A percentile compares a stretch with the other conserved stretches of the same genome.
phyloP scores from a whole-genome alignment of 768 basidiomycete genomes.

The Agaricus sinodeliciosus region DNA sequence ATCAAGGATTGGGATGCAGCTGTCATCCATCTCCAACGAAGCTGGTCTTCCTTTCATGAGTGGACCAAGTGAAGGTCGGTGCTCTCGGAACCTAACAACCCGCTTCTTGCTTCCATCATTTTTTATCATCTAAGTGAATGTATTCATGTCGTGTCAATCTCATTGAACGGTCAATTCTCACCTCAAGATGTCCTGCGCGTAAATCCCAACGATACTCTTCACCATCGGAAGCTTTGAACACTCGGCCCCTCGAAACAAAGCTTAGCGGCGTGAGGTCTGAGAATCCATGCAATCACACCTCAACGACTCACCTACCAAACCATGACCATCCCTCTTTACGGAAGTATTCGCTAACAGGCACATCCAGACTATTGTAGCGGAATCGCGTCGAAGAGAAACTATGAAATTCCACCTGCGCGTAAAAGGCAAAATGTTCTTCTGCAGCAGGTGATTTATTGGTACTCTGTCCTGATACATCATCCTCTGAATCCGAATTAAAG shows the following conservation, averaged over 20 bases:
- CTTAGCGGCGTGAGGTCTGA: background rate
- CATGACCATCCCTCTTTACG: constrained; percentile 13
- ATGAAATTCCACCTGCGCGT: constrained; percentile 14
- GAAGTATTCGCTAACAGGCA: constrained; percentile 12
- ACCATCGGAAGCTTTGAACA: constrained; percentile 15
- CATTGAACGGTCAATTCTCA: background rate
- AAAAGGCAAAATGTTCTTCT: constrained; percentile 2
- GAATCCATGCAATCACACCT: too few relatives aligned
- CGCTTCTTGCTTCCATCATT: constrained; percentile 16
- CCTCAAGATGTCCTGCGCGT: constrained; percentile 15
- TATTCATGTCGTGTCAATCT: background rate
- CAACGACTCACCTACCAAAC: constrained; percentile 12
- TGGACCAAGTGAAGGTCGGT: constrained; percentile 5
- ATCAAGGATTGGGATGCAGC: constrained; percentile 22
- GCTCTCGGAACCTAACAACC: constrained; percentile 14
- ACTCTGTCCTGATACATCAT: background rate
- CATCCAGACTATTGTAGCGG: constrained; percentile 4
- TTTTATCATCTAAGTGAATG: constrained; percentile 11
- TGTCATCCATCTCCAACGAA: constrained; percentile 20
- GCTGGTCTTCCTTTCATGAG: constrained; percentile 12
- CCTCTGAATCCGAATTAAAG: background rate
- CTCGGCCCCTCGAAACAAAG: constrained; percentile 3
- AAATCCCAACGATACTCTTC: constrained; percentile 28
- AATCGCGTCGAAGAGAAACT: constrained; percentile 9
- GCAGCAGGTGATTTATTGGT: background rate